Percentiles rank a stretch among this genome's conserved stretches.
phyloP scores from a whole-genome alignment of 1,139 yeast species.

The Blastobotrys arbuscula region DNA sequence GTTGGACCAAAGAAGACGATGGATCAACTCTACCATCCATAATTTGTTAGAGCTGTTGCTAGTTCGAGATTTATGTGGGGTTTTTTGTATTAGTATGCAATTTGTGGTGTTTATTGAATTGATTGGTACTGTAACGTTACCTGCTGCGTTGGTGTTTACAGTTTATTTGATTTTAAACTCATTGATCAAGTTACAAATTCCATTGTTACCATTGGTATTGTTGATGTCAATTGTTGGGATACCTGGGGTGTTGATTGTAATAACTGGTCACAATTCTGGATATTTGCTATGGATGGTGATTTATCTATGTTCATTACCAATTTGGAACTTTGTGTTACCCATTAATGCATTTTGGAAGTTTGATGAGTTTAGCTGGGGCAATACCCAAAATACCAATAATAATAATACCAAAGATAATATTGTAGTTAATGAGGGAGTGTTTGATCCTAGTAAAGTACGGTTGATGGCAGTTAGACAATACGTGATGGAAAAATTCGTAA shows the following conservation, averaged over 20 bases:
- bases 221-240: slow-evolving; percentile 79
- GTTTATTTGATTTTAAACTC: slow-evolving; percentile 74
- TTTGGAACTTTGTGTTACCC: slow-evolving; percentile 89
- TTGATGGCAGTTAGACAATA: slow-evolving; percentile 11
- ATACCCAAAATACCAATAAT: slow-evolving; percentile 45
- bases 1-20: slow-evolving; percentile 92
- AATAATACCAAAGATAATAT: background rate
- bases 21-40: slow-evolving; percentile 98
- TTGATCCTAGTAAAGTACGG: slow-evolving; percentile 10
- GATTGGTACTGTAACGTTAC: slow-evolving; percentile 85
- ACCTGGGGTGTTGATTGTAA: slow-evolving; percentile 72
- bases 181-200: slow-evolving; percentile 50
- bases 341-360: slow-evolving; percentile 86
- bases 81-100: slow-evolving; percentile 96
- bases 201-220: slow-evolving; percentile 69
- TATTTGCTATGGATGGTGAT: slow-evolving; percentile 75
- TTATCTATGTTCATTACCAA: slow-evolving; percentile 72
- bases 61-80: slow-evolving; percentile 91
- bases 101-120: slow-evolving; percentile 84
- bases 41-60: slow-evolving; percentile 85
- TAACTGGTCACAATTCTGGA: slow-evolving; percentile 68
- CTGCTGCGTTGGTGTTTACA: slow-evolving; percentile 87
- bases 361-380: slow-evolving; percentile 96
- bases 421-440: background rate
- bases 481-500: background rate